Base-by-base conservation (phyloP, 1,284 basidiomycete genomes). In the Irpex sp. region DNA sequence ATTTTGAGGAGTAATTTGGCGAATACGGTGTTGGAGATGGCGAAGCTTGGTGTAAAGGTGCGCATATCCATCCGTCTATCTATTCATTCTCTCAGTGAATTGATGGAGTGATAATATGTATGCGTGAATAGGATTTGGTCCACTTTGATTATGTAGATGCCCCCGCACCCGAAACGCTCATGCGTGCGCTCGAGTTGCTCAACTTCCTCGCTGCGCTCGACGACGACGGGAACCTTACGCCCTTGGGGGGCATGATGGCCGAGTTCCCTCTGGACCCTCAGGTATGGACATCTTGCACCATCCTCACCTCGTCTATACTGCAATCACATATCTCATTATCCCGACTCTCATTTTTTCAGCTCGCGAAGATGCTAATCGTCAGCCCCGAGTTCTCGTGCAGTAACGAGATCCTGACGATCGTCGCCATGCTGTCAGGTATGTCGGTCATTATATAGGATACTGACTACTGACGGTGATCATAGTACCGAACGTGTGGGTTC, bases 221-320 rank as follows among this genome's bases (percentile, higher is more conserved):
- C 72, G 95, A 99, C 69, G 94, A 98, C 5, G 97, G 97, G 15
- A 89, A 94, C 66, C 76, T 99, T 61, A 99, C 97, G 0, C 78
- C 89, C 0, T 78, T 98, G 1, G 97, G 97, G 9, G 81, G 79
- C 56, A 92, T 96, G 65, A 98, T 99, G 97, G 97, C 97, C 9
- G 95, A 98, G 68, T 98, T 99, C 79, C 97, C 97, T 13, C 83
- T 99, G 35, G 97, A 99, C 74, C 97, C 97, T 35, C 96, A 98
- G 81, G 90, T 89, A 67, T 43, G 76, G 67, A 19, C n/a, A 56
- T 35, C 39, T 47, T 26, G 26, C 26, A 26, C 26, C 26, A 26
- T 26, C 26, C 26, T 26, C 26, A 26, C 26, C 26, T 26, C 26
- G 15, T 6, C 37, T 39, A 39, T 15, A 43, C 8, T 43, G 39